phyloP scores from a whole-genome alignment of 169 alveolate species.

The Plasmodium relictum region DNA sequence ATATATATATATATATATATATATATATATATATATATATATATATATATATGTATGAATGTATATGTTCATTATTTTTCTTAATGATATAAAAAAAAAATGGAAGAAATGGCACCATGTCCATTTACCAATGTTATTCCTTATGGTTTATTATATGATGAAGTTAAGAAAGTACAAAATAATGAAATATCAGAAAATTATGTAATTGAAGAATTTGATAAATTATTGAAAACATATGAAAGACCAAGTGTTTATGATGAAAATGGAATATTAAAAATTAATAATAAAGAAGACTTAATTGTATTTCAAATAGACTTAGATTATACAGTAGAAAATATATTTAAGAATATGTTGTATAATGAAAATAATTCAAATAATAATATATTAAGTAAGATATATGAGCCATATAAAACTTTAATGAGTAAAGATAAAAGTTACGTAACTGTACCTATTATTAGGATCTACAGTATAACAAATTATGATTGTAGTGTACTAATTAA shows the following conservation, averaged over 20 bases:
- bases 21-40: background rate
- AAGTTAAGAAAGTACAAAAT: constrained; percentile 35
- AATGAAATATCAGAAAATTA: constrained; percentile 24
- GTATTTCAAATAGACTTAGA: constrained; percentile 56
- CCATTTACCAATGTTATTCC: constrained; percentile 70
- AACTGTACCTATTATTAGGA: constrained; percentile 77
- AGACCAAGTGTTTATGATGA: constrained; percentile 52
- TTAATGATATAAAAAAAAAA: background rate
- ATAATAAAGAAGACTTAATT: constrained; percentile 24
- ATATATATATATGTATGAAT: background rate
- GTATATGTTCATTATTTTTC: background rate
- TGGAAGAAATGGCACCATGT: constrained; percentile 28
- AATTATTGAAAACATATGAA: constrained; percentile 24
- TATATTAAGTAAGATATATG: background rate
- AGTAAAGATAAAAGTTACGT: constrained; percentile 37
- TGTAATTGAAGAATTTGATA: constrained; percentile 30
- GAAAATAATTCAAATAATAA: constrained; percentile 11
- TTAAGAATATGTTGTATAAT: constrained; percentile 35
- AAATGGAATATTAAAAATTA: constrained; percentile 1
- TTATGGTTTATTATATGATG: constrained; percentile 37
- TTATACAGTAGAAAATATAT: constrained; percentile 59
- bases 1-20: background rate
- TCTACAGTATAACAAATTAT: constrained; percentile 81
- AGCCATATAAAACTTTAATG: constrained; percentile 6
- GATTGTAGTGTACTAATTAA: constrained; percentile 80